Evolutionary conservation across 2,329 filamentous ascomycete species (phyloP).

Genomic region (Colletotrichum phormii): DNA sequence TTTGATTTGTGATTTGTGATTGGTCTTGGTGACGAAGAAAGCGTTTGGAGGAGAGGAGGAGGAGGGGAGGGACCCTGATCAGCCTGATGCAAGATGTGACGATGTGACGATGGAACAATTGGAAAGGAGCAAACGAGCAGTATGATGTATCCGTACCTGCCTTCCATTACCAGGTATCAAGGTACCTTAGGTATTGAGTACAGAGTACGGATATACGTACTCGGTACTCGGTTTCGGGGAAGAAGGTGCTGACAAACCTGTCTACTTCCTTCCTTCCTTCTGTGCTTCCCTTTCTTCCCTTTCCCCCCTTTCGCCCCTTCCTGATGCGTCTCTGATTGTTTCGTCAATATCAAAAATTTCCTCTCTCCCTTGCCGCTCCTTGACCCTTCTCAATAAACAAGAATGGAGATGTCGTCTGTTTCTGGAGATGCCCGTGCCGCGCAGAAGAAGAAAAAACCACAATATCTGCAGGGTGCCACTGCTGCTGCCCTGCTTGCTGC

Average conservation of each 20-base stretch:
- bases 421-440: conserved; percentile 19
- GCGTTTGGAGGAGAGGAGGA: background rate
- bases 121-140: background rate
- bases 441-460: background rate
- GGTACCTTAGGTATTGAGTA: no score
- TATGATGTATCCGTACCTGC: background rate
- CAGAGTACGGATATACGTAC: no score
- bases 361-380: background rate
- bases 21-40: background rate
- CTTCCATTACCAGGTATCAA: background rate
- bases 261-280: background rate
- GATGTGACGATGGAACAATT: background rate
- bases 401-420: conserved; percentile 14
- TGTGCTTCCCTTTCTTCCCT: background rate
- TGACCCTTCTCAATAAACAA: background rate
- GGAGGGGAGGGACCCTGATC: background rate
- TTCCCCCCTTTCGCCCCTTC: background rate
- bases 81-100: background rate
- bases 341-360: background rate
- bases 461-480: conserved; percentile 4
- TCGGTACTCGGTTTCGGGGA: background rate
- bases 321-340: background rate
- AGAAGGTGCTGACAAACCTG: background rate
- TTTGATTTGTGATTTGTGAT: background rate
- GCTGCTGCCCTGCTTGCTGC: conserved; percentile 2